Evolutionary conservation across 305 asterid species (phyloP), one percentile per base, ranked within the genome.

Genomic region (Stenogyne calaminthoides): DNA sequence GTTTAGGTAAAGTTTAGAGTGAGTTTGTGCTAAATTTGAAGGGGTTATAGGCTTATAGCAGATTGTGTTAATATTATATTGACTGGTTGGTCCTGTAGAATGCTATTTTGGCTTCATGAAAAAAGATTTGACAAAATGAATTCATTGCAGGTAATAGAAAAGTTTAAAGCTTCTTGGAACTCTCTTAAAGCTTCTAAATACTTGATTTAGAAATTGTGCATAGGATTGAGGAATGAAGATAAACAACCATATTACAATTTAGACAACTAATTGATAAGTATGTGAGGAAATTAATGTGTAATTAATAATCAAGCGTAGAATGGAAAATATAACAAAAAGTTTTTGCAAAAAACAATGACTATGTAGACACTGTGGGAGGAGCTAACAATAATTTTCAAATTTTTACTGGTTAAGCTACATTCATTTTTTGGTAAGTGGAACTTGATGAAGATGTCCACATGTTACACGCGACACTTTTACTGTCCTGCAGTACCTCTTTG

Each of bases 1-100:
- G 64, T 29, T 40, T 62, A 52, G 14, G 57, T 42, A 27, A 32
- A 18, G 36, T 9, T 58, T 67, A 44, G 65, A 54, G 63, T 62
- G 14, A 59, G 47, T 51, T 56, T 64, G 18, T 39, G 10, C 46
- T 14, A 16, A 36, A 16, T 20, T 64, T 46, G 18, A 16, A 20
- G 62, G 54, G 56, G 20, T 46, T 36, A 0, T 49, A 37, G 56
- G 56, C 20, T 46, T 36, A 1, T 49, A 37, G 40, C 49, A 42
- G 71, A 42, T 73, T 73, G 64, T 25, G 29, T 64, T 46, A 44
- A 14, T 55, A 9, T 27, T 37, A 10, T n/a, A 22, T 11, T 20
- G 15, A 22, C 16, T 32, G 14, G 9, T 16, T 1, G n/a, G 18
- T 49, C 49, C 46, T 44, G 4, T 46, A 54, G 52, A 7, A 3